Percentiles rank a stretch among this genome's conserved stretches.
phyloP scores from a whole-genome alignment of 2,329 filamentous ascomycete species.

The Aspergillus unguis region DNA sequence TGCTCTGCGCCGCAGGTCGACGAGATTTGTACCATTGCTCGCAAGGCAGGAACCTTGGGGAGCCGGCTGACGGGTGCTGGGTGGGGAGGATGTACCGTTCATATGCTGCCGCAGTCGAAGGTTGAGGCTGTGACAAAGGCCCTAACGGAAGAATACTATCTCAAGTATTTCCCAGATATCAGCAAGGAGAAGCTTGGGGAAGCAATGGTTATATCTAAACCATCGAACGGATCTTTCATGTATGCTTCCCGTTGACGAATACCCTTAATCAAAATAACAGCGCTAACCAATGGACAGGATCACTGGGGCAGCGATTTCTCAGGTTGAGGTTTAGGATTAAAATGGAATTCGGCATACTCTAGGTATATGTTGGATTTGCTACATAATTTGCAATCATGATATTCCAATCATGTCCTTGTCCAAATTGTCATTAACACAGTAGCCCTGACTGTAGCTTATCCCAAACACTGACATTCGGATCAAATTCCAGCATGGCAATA shows the following conservation, averaged over 20 bases:
- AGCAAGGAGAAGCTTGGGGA: constrained; percentile 69
- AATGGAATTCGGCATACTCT: background rate
- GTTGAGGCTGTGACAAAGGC: constrained; percentile 74
- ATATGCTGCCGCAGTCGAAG: constrained; percentile 81
- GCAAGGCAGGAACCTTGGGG: constrained; percentile 74
- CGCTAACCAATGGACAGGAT: constrained; percentile 28
- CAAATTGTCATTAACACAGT: background rate
- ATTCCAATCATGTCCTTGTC: background rate
- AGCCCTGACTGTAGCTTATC: background rate
- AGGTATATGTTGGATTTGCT: constrained; percentile 2
- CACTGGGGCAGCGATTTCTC: constrained; percentile 36
- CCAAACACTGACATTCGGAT: too few species aligned
- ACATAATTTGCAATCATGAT: constrained; percentile 11
- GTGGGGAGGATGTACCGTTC: constrained; percentile 95
- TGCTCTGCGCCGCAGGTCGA: constrained; percentile 94
- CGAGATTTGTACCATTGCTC: constrained; percentile 75
- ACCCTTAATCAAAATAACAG: background rate
- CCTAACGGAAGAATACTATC: constrained; percentile 79
- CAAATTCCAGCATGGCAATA: too few species aligned
- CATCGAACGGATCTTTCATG: constrained; percentile 49
- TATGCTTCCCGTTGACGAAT: constrained; percentile 21
- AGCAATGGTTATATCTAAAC: constrained; percentile 85
- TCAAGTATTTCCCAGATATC: constrained; percentile 64
- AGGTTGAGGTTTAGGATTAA: constrained; percentile 26
- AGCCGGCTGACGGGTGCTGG: constrained; percentile 87